A percentile compares a stretch with the other conserved stretches of the same genome.
Conservation (phyloP, 192 early-diverging fungal genomes). For the Backusella tuberculispora region DNA sequence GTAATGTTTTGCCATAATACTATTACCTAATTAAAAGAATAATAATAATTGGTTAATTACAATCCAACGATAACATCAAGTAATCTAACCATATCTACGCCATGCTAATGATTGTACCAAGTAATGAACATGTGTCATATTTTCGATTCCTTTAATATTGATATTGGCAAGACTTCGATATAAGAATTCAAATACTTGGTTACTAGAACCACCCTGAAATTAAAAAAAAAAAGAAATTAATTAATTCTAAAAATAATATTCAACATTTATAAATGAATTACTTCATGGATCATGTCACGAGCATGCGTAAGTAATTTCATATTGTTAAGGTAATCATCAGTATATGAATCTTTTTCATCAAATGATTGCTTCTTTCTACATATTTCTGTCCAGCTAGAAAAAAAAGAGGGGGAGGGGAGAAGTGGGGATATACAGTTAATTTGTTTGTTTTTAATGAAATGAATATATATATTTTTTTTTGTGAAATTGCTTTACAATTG, state of each 20-base stretch:
- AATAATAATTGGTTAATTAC: neutral
- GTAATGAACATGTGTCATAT: slow-evolving; percentile 15
- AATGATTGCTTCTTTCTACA: slow-evolving; percentile 5
- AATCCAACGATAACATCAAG: neutral
- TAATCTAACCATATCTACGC: slow-evolving; percentile 12
- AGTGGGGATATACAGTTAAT: too few species aligned
- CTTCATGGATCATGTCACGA: slow-evolving; percentile 9
- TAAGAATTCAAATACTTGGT: slow-evolving; percentile 3
- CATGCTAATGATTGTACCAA: slow-evolving; percentile 7
- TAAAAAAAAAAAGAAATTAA: neutral
- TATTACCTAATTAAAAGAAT: neutral
- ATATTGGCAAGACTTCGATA: slow-evolving; percentile 13
- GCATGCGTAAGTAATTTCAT: neutral
- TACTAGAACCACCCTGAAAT: neutral
- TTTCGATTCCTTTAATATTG: slow-evolving; percentile 9
- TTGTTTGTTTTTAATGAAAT: neutral
- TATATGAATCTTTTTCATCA: neutral
- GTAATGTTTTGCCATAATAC: neutral
- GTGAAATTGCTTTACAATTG: neutral
- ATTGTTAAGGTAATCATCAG: slow-evolving; percentile 8
- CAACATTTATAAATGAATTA: neutral
- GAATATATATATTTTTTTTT: too few species aligned
- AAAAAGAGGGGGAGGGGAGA: neutral
- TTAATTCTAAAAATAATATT: neutral
- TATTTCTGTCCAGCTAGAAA: neutral